A percentile compares a stretch with the other conserved stretches of the same genome.
phyloP scores from a whole-genome alignment of 768 basidiomycete genomes.

The Hericium alpestre region DNA sequence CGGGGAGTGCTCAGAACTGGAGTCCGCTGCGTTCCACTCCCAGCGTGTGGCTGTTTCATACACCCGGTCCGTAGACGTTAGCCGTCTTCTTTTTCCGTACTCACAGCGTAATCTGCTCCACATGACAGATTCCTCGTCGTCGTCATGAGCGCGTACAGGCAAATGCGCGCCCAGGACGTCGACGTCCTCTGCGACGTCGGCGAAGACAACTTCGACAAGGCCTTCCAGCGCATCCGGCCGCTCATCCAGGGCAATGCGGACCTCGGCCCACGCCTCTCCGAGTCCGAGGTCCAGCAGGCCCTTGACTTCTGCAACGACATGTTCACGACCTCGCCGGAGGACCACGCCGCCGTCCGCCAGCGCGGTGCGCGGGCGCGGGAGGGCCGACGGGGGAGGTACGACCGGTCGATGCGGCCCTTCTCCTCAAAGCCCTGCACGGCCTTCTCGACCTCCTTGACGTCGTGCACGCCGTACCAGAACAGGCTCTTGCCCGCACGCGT shows the following conservation, averaged over 20 bases:
- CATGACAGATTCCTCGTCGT: conserved; percentile 14
- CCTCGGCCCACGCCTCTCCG: conserved; percentile 63
- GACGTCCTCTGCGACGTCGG: conserved; percentile 31
- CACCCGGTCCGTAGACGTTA: conserved; percentile 26
- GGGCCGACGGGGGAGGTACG: conserved; percentile 88
- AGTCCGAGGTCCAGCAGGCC: conserved; percentile 65
- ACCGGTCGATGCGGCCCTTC: conserved; percentile 75
- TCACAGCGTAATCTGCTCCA: neutral
- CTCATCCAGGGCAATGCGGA: conserved; percentile 77
- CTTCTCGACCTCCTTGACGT: conserved; percentile 84
- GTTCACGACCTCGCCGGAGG: conserved; percentile 29
- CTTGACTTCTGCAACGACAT: conserved; percentile 69
- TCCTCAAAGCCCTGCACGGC: conserved; percentile 59
- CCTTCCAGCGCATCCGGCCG: conserved; percentile 36
- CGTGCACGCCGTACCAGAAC: conserved; percentile 96
- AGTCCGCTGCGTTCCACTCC: conserved; percentile 31
- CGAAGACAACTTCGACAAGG: conserved; percentile 33
- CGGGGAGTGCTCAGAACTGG: conserved; percentile 32
- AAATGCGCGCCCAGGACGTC: conserved; percentile 29
- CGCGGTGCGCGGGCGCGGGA: conserved; percentile 47
- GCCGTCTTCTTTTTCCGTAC: neutral
- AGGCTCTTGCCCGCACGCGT: conserved; percentile 86
- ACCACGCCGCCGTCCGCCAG: conserved; percentile 4
- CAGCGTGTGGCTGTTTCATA: conserved; percentile 34
- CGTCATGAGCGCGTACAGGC: conserved; percentile 31